Percentiles rank a stretch among this genome's conserved stretches.
These are phyloP conservation scores for Alternaria novae-zelandiae DNA, from an alignment of 2,329 filamentous ascomycete genomes.

Conservation along the genomic window DNA sequence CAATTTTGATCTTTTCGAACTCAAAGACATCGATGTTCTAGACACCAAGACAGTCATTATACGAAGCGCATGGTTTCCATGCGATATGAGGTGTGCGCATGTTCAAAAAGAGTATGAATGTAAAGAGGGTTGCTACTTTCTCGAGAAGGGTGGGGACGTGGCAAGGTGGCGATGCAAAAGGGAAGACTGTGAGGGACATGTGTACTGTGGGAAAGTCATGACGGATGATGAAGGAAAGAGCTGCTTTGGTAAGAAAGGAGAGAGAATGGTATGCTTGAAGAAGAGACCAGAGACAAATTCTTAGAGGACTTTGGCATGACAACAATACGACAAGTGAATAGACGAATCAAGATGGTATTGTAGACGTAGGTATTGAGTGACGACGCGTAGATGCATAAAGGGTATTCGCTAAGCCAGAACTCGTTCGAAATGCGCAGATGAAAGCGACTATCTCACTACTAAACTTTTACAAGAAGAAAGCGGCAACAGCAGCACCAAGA, in stretches of 20 bases:
- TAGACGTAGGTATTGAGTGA: not conserved
- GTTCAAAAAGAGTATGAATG: conserved; percentile 16
- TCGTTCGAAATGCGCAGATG: not conserved
- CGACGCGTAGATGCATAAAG: not conserved
- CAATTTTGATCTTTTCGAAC: conserved; percentile 20
- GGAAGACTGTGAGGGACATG: conserved; percentile 36
- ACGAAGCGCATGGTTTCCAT: conserved; percentile 19
- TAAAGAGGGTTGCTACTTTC: conserved; percentile 32
- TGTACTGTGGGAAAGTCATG: conserved; percentile 25
- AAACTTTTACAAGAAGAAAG: conserved; percentile 27
- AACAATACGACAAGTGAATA: too few relatives aligned
- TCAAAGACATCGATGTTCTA: conserved; percentile 21
- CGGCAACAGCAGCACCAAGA: conserved; percentile 35
- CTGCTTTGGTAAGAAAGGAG: conserved; percentile 40
- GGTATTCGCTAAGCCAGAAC: not conserved
- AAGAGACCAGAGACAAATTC: too few relatives aligned
- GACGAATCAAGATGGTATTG: not conserved
- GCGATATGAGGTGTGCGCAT: conserved; percentile 32
- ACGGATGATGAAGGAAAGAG: conserved; percentile 12
- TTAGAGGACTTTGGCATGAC: too few relatives aligned
- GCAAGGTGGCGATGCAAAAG: conserved; percentile 23
- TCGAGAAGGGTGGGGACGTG: conserved; percentile 31
- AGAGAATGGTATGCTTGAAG: conserved; percentile 28
- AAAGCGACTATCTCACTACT: not conserved
- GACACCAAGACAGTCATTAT: conserved; percentile 19